Base-by-base conservation (phyloP, 2,329 filamentous ascomycete genomes). In the Hypomyces rosellus region DNA sequence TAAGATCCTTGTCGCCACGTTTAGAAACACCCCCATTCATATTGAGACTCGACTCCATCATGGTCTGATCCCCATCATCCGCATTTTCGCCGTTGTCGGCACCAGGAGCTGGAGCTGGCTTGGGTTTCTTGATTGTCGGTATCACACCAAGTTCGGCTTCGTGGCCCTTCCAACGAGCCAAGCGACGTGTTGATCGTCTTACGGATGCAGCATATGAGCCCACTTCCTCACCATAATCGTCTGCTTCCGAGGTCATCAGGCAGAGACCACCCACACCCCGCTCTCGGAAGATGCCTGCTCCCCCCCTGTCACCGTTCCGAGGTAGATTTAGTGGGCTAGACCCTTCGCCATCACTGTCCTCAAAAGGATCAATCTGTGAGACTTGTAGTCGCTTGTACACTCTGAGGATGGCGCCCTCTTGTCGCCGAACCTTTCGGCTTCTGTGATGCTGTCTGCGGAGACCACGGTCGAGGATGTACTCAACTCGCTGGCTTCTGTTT, bases 181-280 rank as follows among this genome's bases (percentile, higher is more conserved):
- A 70, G 38, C 88, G 76, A 25, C 88, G 77, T 16, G 75, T 71
- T 1, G 77, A 75, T 14, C 85, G 77, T 48, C 84, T 74, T 15
- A 92, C 69, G 7, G 86, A 78, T 11, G 85, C 81, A 4, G 82
- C 78, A 51, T 88, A 84, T 1, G 80, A 75, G 49, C 77, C 76
- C 5, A 82, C 75, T 65, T 92, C 86, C 65, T 92, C 88, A 40
- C 88, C 88, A 57, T 83, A 87, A 67, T 92, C 88, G 54, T 89
- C 85, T 0, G 75, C 67, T 63, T 91, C 87, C 14, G 70, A 68
- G 16, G 69, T 69, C 0, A 87, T 70, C 33, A 79, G 82, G 47
- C 78, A 80, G 37, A 88, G 74, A 1, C 84, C 88, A n/a, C 76
- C 80, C 48, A 82, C 72, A 6, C 82, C 81, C 54, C 71, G 71